Percentiles rank a stretch among this genome's conserved stretches.
Evolutionary conservation across 2,329 filamentous ascomycete genomes (phyloP).

Genomic region (Arachnopeziza araneosa): DNA sequence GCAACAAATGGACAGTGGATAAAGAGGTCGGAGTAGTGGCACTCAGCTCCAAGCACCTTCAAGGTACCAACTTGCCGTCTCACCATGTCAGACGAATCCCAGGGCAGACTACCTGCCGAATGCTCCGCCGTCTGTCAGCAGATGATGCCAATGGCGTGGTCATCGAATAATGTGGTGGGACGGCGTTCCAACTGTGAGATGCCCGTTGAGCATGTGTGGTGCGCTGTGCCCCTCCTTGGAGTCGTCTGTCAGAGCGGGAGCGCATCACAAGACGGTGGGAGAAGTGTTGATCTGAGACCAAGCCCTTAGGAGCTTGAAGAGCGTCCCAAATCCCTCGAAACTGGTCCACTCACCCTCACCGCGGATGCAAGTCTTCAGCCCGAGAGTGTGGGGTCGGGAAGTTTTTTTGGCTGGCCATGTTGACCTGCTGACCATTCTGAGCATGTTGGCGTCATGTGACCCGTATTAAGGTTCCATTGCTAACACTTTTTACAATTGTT

Average conservation of each 20-base stretch:
- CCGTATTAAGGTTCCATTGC: not conserved
- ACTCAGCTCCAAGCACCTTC: constrained; percentile 7
- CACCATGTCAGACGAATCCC: constrained; percentile 9
- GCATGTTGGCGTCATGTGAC: not conserved
- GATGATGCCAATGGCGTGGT: not conserved
- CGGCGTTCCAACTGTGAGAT: not conserved
- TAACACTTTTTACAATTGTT: not conserved
- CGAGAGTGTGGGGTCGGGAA: not conserved
- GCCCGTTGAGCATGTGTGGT: not conserved
- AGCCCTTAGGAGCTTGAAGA: not conserved
- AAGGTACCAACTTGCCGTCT: constrained; percentile 17
- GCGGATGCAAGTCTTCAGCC: not conserved
- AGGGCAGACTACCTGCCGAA: constrained; percentile 20
- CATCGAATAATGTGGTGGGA: not conserved
- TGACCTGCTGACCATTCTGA: not conserved
- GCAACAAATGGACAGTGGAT: not conserved
- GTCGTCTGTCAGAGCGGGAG: not conserved
- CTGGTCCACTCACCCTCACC: not conserved
- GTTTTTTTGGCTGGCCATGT: not conserved
- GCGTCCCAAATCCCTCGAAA: not conserved
- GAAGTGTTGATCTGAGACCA: not conserved
- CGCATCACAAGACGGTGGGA: not conserved
- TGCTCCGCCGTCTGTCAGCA: constrained; percentile 11
- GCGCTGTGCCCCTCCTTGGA: not conserved
- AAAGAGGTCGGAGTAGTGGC: not conserved